phyloP scores from a whole-genome alignment of 306 rosid species.

The Parietaria judaica region DNA sequence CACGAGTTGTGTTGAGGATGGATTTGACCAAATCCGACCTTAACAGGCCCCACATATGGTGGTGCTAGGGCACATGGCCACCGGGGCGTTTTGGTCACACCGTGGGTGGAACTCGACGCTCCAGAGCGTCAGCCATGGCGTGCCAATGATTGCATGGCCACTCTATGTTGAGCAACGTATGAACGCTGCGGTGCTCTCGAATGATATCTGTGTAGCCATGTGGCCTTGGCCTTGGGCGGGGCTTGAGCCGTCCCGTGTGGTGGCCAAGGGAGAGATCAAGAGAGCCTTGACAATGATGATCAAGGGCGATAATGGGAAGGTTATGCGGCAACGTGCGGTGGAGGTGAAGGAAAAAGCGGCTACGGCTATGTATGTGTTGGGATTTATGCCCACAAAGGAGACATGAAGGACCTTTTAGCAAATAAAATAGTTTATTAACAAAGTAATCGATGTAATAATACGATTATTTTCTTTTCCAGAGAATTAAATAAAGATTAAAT shows the following conservation, averaged over 20 bases:
- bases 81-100: conserved; percentile 38
- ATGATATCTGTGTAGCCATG: conserved; percentile 23
- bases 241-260: neutral
- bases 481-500: too few species aligned
- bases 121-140: conserved; percentile 36
- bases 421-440: too few species aligned
- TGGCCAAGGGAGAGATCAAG: conserved; percentile 26
- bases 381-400: too few species aligned
- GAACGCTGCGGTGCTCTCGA: conserved; percentile 33
- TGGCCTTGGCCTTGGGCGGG: neutral
- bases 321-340: conserved; percentile 10
- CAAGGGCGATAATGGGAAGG: conserved; percentile 28
- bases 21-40: too few species aligned
- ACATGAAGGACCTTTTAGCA: too few species aligned
- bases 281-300: conserved; percentile 23
- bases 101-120: conserved; percentile 51
- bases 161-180: conserved; percentile 40
- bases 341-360: conserved; percentile 17
- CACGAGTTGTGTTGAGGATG: too few species aligned
- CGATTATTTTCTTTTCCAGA: too few species aligned
- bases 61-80: conserved; percentile 24
- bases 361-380: conserved; percentile 4
- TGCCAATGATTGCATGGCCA: conserved; percentile 48
- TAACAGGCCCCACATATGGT: conserved; percentile 32
- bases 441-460: too few species aligned